phyloP scores from a whole-genome alignment of 192 early-diverging fungal genomes.

The Backusella luteola region DNA sequence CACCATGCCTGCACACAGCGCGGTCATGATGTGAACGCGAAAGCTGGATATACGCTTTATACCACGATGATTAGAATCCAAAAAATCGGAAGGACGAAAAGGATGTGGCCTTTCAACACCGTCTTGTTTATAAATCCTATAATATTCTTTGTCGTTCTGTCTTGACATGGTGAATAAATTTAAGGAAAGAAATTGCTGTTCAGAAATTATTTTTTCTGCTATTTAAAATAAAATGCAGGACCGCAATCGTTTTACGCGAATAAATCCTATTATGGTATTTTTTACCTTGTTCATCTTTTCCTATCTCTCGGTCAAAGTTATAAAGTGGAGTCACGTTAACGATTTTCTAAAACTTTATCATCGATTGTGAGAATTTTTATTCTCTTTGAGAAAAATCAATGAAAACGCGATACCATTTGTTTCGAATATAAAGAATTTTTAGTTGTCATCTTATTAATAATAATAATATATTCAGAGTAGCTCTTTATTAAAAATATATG shows the following conservation, averaged over 20 bases:
- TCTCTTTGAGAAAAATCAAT: background rate
- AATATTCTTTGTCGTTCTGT: background rate
- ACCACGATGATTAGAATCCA: background rate
- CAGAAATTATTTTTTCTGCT: background rate
- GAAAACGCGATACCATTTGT: too few species aligned
- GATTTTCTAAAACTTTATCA: background rate
- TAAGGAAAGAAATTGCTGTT: background rate
- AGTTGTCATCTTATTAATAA: too few species aligned
- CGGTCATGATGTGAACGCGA: background rate
- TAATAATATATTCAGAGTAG: background rate
- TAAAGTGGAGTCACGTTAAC: background rate
- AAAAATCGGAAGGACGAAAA: background rate
- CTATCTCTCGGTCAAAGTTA: background rate
- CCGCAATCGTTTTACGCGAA: background rate
- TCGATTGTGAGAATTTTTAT: background rate
- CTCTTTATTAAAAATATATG: background rate
- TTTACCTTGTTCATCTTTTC: constrained; percentile 2
- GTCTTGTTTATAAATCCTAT: background rate
- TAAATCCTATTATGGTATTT: background rate
- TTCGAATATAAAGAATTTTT: too few species aligned
- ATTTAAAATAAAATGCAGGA: background rate
- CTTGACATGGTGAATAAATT: background rate
- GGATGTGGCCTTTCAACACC: background rate
- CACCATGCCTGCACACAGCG: background rate
- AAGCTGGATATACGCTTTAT: background rate